A percentile compares a stretch with the other conserved stretches of the same genome.
phyloP scores from a whole-genome alignment of 2,329 filamentous ascomycete genomes.

The Ceratocystis variospora region DNA sequence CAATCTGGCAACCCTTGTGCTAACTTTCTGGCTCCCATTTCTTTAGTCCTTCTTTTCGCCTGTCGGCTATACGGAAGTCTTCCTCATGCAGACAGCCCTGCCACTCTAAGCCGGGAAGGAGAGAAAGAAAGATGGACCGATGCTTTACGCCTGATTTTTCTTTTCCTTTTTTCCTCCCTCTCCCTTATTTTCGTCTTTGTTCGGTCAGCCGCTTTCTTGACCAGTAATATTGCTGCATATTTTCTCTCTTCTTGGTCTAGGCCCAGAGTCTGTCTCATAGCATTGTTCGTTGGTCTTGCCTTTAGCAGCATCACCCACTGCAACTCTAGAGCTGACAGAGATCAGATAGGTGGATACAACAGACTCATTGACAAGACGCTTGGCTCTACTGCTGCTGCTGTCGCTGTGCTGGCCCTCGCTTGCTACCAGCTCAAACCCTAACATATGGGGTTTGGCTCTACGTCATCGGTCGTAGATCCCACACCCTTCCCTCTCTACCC shows the following conservation, averaged over 20 bases:
- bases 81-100: slow-evolving; percentile 2
- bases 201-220: background rate
- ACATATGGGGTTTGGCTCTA: background rate
- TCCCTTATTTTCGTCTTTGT: background rate
- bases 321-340: too few species aligned
- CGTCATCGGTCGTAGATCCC: slow-evolving; percentile 3
- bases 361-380: too few species aligned
- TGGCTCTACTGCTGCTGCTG: background rate
- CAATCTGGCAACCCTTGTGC: background rate
- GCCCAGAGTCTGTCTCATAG: background rate
- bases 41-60: background rate
- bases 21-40: background rate
- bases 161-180: background rate
- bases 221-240: slow-evolving; percentile 3
- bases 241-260: slow-evolving; percentile 1
- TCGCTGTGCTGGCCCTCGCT: background rate
- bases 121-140: background rate
- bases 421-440: background rate
- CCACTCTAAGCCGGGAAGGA: background rate
- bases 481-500: background rate
- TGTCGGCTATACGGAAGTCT: slow-evolving; percentile 12
- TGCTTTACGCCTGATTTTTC: background rate
- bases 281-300: background rate
- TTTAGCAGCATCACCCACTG: background rate
- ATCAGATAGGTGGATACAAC: too few species aligned